Base-by-base conservation (phyloP, 306 rosid species). In the Sicyos edulis region DNA sequence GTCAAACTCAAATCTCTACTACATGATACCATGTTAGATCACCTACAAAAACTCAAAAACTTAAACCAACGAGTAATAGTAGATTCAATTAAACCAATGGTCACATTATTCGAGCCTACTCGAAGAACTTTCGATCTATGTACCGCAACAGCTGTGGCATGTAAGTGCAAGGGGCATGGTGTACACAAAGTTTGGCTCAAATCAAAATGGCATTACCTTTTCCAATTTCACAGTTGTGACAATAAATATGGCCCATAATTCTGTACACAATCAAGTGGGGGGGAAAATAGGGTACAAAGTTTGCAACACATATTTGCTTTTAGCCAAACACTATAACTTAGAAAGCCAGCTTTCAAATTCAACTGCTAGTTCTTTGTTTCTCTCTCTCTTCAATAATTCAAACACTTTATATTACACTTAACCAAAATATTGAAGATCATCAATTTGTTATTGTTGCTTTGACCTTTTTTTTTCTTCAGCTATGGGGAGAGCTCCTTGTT, bases 401-500 rank as follows among this genome's bases (percentile, higher is more conserved):
- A 32, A 32, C 37, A 32, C 37, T 32, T 5, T 32, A 32, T 32
- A 32, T 32, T 32, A 32, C 24, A 34, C 9, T 63, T 17, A 63
- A 10, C 42, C 52, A 29, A 63, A 63, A 32, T 14, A 10, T 6
- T n/a, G 1, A n/a, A 5, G 2, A 49, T 26, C n/a, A 47, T 13
- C 47, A 11, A 45, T 24, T 32, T 32, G 37, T 32, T 32, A 32
- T 32, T 32, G 37, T 40, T 40, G 45, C 1, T 40, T 40, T 7
- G 57, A 40, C 22, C 8, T 68, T 8, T 42, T 2, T 17, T 17
- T 61, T 61, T 37, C 7, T 8, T n/a, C 24, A 69, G 24, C 54
- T n/a, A 88, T 91, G 97, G 97, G 85, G 73, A 89, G 97, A 67
- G 85, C 97, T 32, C 96, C 97, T 56, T 91, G 96, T 64, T 91